These are phyloP conservation scores for Trichoderma koningii DNA, from an alignment of 2,329 filamentous ascomycete species.

Conservation along the genomic window DNA sequence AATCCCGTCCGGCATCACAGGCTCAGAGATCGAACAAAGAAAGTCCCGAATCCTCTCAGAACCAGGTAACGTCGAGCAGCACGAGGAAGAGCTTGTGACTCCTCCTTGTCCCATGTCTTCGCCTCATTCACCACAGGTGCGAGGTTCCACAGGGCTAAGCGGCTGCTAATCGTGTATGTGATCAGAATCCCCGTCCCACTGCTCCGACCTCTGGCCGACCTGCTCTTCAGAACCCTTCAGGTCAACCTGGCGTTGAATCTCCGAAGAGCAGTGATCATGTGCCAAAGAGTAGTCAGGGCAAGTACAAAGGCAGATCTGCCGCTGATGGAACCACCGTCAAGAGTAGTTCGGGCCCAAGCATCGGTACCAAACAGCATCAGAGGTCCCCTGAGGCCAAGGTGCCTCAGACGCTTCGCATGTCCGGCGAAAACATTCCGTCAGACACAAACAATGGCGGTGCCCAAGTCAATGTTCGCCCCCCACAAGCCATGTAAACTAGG, in stretches of 20 bases:
- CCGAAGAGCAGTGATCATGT: not conserved
- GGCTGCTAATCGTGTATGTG: constrained; percentile 9
- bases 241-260: not conserved
- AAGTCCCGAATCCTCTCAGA: not conserved
- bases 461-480: not conserved
- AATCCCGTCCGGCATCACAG: not conserved
- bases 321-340: not conserved
- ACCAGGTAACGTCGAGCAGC: constrained; percentile 5
- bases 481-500: not conserved
- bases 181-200: constrained; percentile 5
- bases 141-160: constrained; percentile 22
- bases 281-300: not conserved
- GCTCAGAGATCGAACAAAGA: not conserved
- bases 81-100: not conserved
- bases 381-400: not conserved
- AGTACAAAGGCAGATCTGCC: too few relatives aligned
- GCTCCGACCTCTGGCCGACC: not conserved
- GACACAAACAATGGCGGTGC: not conserved
- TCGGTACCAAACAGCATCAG: not conserved
- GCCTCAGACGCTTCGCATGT: not conserved
- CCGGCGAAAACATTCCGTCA: not conserved
- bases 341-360: not conserved
- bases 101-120: not conserved
- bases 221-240: not conserved
- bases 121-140: constrained; percentile 2